These are phyloP conservation scores for Phytophthora hibernalis DNA, from an alignment of 352 stramenopile species.

Conservation along the genomic window DNA sequence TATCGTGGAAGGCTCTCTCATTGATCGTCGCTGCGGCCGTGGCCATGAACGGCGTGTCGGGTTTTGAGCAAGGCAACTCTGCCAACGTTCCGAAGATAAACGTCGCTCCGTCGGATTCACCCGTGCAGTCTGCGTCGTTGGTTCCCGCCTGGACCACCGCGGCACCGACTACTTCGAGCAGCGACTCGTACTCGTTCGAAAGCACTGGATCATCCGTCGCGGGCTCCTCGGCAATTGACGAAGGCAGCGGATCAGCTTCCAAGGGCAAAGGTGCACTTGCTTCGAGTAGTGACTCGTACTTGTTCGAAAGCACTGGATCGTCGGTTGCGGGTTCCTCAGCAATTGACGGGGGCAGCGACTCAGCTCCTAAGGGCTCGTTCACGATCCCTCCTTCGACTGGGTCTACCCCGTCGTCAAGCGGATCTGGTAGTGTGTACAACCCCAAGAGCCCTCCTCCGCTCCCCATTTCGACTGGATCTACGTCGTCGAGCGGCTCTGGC, in stretches of 20 bases:
- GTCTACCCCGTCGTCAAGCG: neutral
- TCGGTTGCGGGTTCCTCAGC: constrained; percentile 17
- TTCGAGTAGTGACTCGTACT: constrained; percentile 1
- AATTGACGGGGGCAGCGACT: too few relatives aligned
- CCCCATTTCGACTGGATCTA: neutral
- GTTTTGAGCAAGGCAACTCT: constrained; percentile 21
- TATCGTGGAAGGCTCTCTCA: constrained; percentile 25
- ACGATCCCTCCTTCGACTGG: constrained; percentile 4
- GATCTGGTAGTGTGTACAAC: constrained; percentile 6
- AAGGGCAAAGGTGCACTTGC: too few relatives aligned
- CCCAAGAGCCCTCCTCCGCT: neutral
- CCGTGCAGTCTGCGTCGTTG: neutral
- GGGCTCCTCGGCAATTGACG: constrained; percentile 6
- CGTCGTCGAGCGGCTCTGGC: constrained; percentile 5
- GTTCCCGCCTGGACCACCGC: constrained; percentile 2
- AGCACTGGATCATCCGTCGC: constrained; percentile 20
- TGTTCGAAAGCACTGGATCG: constrained; percentile 16
- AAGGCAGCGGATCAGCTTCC: too few relatives aligned
- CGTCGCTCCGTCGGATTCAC: neutral
- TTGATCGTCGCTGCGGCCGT: constrained; percentile 17
- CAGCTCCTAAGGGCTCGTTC: too few relatives aligned
- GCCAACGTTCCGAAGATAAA: neutral
- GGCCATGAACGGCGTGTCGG: constrained; percentile 18
- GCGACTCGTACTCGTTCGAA: constrained; percentile 11
- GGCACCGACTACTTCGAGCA: neutral